These are phyloP conservation scores for Alternaria alternata DNA, from an alignment of 2,329 filamentous ascomycete genomes.

Conservation along the genomic window DNA sequence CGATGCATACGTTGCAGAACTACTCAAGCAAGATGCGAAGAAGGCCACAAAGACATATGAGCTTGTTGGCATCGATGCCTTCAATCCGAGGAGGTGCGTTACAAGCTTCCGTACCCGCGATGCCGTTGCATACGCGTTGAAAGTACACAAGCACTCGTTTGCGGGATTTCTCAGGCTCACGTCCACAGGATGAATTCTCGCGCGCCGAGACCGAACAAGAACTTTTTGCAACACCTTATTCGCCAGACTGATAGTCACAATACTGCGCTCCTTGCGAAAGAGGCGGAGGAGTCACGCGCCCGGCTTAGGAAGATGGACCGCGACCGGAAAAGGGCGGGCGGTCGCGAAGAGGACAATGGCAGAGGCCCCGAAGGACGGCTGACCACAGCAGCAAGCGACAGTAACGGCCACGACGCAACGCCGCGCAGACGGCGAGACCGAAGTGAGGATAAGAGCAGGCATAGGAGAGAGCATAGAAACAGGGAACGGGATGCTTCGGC, in stretches of 20 bases:
- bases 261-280: conserved; percentile 81
- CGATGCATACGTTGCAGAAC: conserved; percentile 79
- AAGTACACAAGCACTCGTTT: conserved; percentile 13
- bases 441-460: conserved; percentile 26
- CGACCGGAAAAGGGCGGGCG: conserved; percentile 23
- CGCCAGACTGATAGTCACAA: conserved; percentile 90
- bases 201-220: conserved; percentile 86
- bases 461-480: conserved; percentile 13
- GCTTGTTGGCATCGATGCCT: conserved; percentile 75
- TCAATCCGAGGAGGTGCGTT: conserved; percentile 62
- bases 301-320: conserved; percentile 64
- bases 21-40: conserved; percentile 82
- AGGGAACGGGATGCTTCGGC: conserved; percentile 13
- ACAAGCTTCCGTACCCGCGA: conserved; percentile 10
- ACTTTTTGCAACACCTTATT: conserved; percentile 87
- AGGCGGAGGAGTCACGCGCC: conserved; percentile 78
- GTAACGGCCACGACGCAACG: conserved; percentile 25
- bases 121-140: conserved; percentile 6
- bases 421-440: conserved; percentile 28
- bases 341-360: conserved; percentile 18
- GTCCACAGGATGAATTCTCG: conserved; percentile 66
- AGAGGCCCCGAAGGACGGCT: conserved; percentile 31
- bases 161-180: conserved; percentile 3
- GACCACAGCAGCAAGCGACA: conserved; percentile 27
- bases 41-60: conserved; percentile 78